A percentile compares a stretch with the other conserved stretches of the same genome.
phyloP scores from a whole-genome alignment of 2,329 filamentous ascomycete species.

The Myotisia sp. region DNA sequence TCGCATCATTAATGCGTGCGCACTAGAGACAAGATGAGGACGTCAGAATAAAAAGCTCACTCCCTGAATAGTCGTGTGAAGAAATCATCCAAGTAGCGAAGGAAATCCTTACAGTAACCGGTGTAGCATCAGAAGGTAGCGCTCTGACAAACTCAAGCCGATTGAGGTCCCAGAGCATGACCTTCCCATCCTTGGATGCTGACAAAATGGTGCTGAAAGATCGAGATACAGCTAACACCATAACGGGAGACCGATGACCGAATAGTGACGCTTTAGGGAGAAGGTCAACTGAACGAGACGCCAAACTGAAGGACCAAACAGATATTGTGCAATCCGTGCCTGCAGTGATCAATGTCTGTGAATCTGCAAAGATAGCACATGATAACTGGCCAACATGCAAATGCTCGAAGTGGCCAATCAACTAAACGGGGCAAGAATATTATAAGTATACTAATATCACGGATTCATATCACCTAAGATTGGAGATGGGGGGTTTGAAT shows the following conservation, averaged over 20 bases:
- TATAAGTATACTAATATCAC: not conserved
- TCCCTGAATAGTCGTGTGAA: slow-evolving; percentile 17
- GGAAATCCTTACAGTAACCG: slow-evolving; percentile 28
- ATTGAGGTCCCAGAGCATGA: slow-evolving; percentile 90
- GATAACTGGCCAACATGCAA: slow-evolving; percentile 84
- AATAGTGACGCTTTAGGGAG: slow-evolving; percentile 68
- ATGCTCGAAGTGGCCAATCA: slow-evolving; percentile 82
- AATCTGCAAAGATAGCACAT: slow-evolving; percentile 70
- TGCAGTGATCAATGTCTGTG: slow-evolving; percentile 77
- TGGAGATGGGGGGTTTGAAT: not conserved
- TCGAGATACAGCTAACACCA: slow-evolving; percentile 67
- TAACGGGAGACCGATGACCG: slow-evolving; percentile 75
- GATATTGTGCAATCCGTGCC: slow-evolving; percentile 86
- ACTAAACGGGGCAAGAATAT: slow-evolving; percentile 19
- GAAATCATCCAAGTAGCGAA: not conserved
- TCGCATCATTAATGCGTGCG: slow-evolving; percentile 76
- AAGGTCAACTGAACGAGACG: slow-evolving; percentile 60
- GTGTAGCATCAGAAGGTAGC: slow-evolving; percentile 45
- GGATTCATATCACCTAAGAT: slow-evolving; percentile 2
- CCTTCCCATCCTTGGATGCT: slow-evolving; percentile 64
- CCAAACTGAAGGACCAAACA: slow-evolving; percentile 58
- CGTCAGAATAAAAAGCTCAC: not conserved
- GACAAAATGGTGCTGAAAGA: slow-evolving; percentile 81
- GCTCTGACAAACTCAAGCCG: slow-evolving; percentile 71
- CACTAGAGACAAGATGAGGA: slow-evolving; percentile 36